phyloP scores from a whole-genome alignment of 768 basidiomycete genomes.

The Russula earlei region DNA sequence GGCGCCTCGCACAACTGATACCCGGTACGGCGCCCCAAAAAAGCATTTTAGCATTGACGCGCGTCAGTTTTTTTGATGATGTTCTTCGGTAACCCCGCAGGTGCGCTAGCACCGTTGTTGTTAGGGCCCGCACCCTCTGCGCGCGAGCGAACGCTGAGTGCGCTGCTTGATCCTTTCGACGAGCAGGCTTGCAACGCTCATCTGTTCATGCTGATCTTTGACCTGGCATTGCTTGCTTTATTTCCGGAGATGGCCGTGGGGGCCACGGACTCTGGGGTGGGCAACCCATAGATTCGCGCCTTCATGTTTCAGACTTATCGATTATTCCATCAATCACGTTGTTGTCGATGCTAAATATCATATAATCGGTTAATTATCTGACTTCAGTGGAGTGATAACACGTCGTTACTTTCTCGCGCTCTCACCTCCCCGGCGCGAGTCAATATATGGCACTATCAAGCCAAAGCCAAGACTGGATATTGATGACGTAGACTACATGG shows the following conservation, averaged over 20 bases:
- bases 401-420: no score
- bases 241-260: constrained; percentile 68
- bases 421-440: no score
- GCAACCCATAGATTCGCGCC: neutral
- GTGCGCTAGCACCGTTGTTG: constrained; percentile 39
- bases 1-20: constrained; percentile 32
- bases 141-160: constrained; percentile 35
- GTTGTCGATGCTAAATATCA: neutral
- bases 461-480: no score
- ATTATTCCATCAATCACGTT: neutral
- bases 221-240: constrained; percentile 55
- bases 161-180: constrained; percentile 51
- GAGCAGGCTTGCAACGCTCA: constrained; percentile 70
- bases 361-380: no score
- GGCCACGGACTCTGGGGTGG: neutral
- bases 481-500: neutral
- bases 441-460: no score
- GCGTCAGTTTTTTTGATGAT: no score
- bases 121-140: constrained; percentile 43
- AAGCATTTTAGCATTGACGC: no score
- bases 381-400: no score
- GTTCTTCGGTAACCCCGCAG: no score
- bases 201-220: constrained; percentile 62
- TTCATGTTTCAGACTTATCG: neutral
- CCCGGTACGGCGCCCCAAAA: constrained; percentile 31